A percentile compares a stretch with the other conserved stretches of the same genome.
phyloP scores from a whole-genome alignment of 2,329 filamentous ascomycete species.

The Monosporascus ibericus region DNA sequence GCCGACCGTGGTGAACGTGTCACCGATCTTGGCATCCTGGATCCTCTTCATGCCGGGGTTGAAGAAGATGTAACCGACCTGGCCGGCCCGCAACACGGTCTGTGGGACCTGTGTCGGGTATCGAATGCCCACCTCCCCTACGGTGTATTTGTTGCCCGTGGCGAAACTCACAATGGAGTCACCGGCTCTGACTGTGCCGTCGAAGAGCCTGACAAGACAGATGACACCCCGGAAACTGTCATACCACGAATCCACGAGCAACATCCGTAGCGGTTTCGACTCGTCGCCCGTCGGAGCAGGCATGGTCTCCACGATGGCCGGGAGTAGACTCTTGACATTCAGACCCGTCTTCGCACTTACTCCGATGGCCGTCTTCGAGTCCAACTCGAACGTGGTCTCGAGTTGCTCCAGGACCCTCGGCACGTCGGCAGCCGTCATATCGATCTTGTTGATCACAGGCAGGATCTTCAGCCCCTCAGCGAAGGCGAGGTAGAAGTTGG shows the following conservation, averaged over 20 bases:
- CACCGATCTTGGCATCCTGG: constrained; percentile 91
- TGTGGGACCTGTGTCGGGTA: constrained; percentile 84
- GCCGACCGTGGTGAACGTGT: constrained; percentile 84
- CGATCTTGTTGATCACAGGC: constrained; percentile 95
- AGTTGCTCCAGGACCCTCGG: constrained; percentile 82
- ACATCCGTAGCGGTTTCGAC: constrained; percentile 67
- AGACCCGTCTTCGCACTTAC: constrained; percentile 93
- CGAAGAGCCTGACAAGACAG: constrained; percentile 83
- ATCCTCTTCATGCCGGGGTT: constrained; percentile 98
- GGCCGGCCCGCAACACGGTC: constrained; percentile 73
- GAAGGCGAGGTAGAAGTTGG: constrained; percentile 97
- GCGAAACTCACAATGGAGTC: constrained; percentile 84
- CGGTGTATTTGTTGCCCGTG: constrained; percentile 82
- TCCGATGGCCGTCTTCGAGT: constrained; percentile 60
- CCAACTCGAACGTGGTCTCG: constrained; percentile 78
- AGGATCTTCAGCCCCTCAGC: constrained; percentile 81
- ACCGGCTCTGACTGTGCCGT: constrained; percentile 75
- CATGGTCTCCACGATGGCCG: constrained; percentile 77
- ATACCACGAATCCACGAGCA: constrained; percentile 98
- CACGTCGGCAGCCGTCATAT: constrained; percentile 85
- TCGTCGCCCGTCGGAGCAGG: constrained; percentile 72
- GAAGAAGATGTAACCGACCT: constrained; percentile 95
- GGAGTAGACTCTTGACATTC: constrained; percentile 78
- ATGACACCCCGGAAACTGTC: constrained; percentile 93
- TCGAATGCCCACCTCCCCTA: constrained; percentile 96